phyloP scores from a whole-genome alignment of 169 alveolate species.

The Cryptosporidium sp. region DNA sequence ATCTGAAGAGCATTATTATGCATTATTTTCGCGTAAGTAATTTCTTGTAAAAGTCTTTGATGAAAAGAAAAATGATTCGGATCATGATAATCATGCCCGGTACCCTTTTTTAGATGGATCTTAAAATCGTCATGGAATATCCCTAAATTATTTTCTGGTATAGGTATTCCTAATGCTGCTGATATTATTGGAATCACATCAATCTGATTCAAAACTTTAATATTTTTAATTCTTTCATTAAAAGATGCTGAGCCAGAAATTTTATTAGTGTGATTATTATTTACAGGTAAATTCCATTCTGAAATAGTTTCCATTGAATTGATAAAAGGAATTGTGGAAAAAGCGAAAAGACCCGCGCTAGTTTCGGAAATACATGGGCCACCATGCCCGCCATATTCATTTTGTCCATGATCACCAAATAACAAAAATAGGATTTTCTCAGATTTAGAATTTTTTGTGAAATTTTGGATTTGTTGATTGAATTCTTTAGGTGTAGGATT shows the following conservation, averaged over 20 bases:
- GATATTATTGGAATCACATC: slow-evolving; percentile 49
- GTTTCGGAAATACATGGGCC: slow-evolving; percentile 39
- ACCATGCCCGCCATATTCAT: slow-evolving; percentile 58
- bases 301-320: neutral
- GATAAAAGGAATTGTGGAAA: slow-evolving; percentile 33
- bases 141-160: slow-evolving; percentile 56
- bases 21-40: slow-evolving; percentile 1
- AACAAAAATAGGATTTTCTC: slow-evolving; percentile 44
- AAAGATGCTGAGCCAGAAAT: neutral
- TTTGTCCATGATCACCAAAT: slow-evolving; percentile 70
- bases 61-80: neutral
- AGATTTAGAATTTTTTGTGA: neutral
- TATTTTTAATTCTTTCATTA: slow-evolving; percentile 6
- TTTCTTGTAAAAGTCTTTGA: neutral
- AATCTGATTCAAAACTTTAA: slow-evolving; percentile 20
- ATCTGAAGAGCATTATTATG: slow-evolving; percentile 71
- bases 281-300: neutral
- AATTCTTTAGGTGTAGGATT: slow-evolving; percentile 3
- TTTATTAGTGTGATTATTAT: neutral
- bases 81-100: neutral
- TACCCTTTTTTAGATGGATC: neutral
- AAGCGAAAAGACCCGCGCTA: slow-evolving; percentile 45
- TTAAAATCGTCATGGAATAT: slow-evolving; percentile 2
- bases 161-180: slow-evolving; percentile 35
- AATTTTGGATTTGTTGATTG: neutral